Percentiles rank a stretch among this genome's conserved stretches.
Evolutionary conservation across 2,329 filamentous ascomycete genomes (phyloP).

Genomic region (Neopestalotiopsis rosae): DNA sequence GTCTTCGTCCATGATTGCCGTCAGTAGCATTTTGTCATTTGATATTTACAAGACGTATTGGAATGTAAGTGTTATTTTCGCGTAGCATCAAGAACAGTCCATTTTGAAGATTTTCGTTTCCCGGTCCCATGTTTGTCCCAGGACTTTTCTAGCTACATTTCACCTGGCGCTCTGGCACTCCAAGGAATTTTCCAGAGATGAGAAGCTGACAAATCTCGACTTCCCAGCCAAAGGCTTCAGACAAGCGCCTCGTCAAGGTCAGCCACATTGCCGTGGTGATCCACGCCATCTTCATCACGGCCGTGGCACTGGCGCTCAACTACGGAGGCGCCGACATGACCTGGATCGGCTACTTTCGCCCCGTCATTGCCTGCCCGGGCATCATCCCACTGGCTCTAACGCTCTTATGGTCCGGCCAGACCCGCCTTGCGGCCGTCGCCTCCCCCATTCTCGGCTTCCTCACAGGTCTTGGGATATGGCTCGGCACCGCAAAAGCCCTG

Average conservation of each 20-base stretch:
- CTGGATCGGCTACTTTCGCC: conserved; percentile 40
- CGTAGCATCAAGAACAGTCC: no score
- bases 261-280: conserved; percentile 53
- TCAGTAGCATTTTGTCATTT: conserved; percentile 54
- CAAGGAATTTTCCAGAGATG: no score
- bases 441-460: conserved; percentile 47
- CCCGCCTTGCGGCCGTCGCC: conserved; percentile 41
- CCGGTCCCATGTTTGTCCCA: conserved; percentile 24
- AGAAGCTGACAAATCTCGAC: no score
- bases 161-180: no score
- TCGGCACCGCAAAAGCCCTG: conserved; percentile 43
- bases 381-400: conserved; percentile 51
- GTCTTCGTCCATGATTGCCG: conserved; percentile 55
- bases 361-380: conserved; percentile 34
- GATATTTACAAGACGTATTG: conserved; percentile 58
- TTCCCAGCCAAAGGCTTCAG: background rate
- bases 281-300: conserved; percentile 53
- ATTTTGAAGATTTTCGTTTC: conserved; percentile 29
- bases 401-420: conserved; percentile 51
- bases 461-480: conserved; percentile 49
- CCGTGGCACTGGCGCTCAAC: conserved; percentile 50
- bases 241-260: conserved; percentile 40
- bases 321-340: conserved; percentile 55
- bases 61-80: conserved; percentile 31
- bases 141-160: no score